Evolutionary conservation across 768 basidiomycete species (phyloP), one percentile per base, ranked within the genome.

Genomic region (Suillus spraguei): DNA sequence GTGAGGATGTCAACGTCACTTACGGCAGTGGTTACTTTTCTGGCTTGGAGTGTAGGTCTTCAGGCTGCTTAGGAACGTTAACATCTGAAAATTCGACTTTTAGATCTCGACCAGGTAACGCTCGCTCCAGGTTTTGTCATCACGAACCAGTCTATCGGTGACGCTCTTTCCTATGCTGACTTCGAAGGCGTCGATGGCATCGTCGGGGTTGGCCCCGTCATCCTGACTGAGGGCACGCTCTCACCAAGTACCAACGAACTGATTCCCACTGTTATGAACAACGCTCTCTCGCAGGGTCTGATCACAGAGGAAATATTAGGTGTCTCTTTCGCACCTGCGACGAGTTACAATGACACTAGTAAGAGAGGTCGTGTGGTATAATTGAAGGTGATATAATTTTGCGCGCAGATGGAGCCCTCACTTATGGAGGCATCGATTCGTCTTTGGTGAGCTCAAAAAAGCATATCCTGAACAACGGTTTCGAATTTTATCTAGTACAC

Each of bases 41-140:
- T 77, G 78, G 79, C 28, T 78, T 70, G 50, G 79, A 79, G 64
- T 81, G 59, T 60, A 60, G 9, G 55, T 28, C 38, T 28, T 28
- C 6, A 24, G 14, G 36, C 22, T 39, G 9, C 36, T 28, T 38
- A 28, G 5, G 14, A 53, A 20, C 5, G 10, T 5, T 33, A 39
- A 5, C 14, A 17, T 56, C 16, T 56, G 8, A 56, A 55, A 24
- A 39, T 17, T 10, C 0, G 8, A 10, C 16, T 38, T 14, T 14
- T 28, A 68, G 52, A 65, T 47, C 17, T 55, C 50, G 70, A 71
- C 58, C 50, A 63, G 56, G 65, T 72, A 20, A 66, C 69, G 11
- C 46, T 72, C 22, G 60, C 69, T 8, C 22, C 54, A 10, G 55
- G 42, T 13, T 55, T 72, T 24, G 60, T 68, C 32, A 68, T 72